Conservation (phyloP, 805 yeast species). For the Brettanomyces nanus region DNA sequence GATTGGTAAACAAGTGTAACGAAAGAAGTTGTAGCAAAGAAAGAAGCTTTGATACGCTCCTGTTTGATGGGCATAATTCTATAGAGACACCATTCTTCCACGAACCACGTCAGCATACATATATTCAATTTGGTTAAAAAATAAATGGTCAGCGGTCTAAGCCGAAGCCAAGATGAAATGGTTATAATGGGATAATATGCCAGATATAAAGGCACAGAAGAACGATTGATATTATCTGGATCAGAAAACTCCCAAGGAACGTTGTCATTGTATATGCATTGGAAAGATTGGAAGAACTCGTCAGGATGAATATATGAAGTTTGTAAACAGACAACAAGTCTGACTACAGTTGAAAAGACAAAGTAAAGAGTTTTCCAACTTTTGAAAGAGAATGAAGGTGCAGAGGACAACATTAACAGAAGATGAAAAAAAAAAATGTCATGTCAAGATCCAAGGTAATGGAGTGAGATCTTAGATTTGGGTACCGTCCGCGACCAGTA, state of each 20-base stretch:
- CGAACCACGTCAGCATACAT: slow-evolving; percentile 24
- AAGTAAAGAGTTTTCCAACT: slow-evolving; percentile 43
- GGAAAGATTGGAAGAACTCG: slow-evolving; percentile 91
- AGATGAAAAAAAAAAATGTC: no score
- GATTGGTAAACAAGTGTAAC: slow-evolving; percentile 73
- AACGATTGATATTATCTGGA: slow-evolving; percentile 49
- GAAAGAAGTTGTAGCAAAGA: slow-evolving; percentile 50
- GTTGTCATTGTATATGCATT: slow-evolving; percentile 48
- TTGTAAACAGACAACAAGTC: slow-evolving; percentile 53
- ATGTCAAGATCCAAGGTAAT: no score
- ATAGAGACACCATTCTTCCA: slow-evolving; percentile 24
- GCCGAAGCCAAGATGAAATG: slow-evolving; percentile 24
- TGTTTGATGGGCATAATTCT: slow-evolving; percentile 26
- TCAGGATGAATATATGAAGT: slow-evolving; percentile 94
- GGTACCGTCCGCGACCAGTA: no score
- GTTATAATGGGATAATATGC: slow-evolving; percentile 60
- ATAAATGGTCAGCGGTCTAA: slow-evolving; percentile 43
- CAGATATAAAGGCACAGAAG: slow-evolving; percentile 59
- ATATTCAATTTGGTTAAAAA: slow-evolving; percentile 44
- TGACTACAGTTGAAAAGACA: slow-evolving; percentile 32
- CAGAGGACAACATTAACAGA: no score
- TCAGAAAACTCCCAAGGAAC: slow-evolving; percentile 80
- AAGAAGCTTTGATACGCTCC: slow-evolving; percentile 32
- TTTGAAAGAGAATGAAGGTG: neutral
- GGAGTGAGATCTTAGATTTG: no score